Conservation (phyloP, 2,329 filamentous ascomycete genomes). For the Botrytis paeoniae region DNA sequence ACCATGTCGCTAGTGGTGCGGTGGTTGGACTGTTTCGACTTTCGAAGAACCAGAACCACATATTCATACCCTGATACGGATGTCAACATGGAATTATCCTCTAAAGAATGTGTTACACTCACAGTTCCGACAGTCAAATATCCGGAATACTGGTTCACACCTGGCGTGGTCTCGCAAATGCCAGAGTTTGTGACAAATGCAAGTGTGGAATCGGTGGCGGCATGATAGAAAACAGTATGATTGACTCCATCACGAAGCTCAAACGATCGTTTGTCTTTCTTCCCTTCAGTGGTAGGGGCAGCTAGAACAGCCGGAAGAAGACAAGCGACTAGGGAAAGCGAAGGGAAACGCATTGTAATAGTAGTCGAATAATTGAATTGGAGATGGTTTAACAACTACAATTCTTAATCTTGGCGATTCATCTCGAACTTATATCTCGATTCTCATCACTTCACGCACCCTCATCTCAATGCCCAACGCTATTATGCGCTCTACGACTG, state of each 20-base stretch:
- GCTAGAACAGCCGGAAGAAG: constrained; percentile 26
- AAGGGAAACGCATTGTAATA: constrained; percentile 23
- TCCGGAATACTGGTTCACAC: constrained; percentile 50
- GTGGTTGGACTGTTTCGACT: constrained; percentile 49
- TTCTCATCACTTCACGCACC: background rate
- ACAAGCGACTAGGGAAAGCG: constrained; percentile 17
- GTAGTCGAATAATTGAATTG: background rate
- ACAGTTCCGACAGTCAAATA: constrained; percentile 47
- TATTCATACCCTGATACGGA: constrained; percentile 26
- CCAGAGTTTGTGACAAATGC: constrained; percentile 51
- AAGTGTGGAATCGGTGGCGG: constrained; percentile 44
- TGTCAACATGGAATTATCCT: constrained; percentile 29
- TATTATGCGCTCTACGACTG: background rate
- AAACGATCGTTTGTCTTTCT: constrained; percentile 36
- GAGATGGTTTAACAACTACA: background rate
- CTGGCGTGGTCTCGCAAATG: constrained; percentile 50
- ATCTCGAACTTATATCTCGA: background rate
- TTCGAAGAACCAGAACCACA: constrained; percentile 54
- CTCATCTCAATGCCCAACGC: background rate
- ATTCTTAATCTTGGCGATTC: background rate
- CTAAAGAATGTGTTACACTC: constrained; percentile 23
- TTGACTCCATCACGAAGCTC: constrained; percentile 40
- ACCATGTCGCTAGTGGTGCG: constrained; percentile 45
- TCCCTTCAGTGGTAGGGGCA: constrained; percentile 8
- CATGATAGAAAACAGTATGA: constrained; percentile 49